These are phyloP conservation scores for Baorangia bicolor DNA, from an alignment of 768 basidiomycete genomes.

Conservation along the genomic window DNA sequence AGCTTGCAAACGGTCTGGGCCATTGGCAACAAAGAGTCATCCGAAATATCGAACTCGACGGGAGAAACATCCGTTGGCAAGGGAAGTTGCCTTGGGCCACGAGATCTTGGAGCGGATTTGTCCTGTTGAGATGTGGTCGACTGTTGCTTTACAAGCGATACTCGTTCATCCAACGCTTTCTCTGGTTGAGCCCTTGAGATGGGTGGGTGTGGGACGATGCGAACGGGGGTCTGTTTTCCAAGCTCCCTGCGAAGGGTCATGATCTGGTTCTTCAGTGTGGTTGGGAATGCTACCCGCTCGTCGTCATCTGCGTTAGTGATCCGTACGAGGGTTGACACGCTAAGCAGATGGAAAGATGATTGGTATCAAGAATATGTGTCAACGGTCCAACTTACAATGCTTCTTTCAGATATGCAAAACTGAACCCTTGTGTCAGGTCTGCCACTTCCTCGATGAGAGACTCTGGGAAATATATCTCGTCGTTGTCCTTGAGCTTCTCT, in stretches of 20 bases:
- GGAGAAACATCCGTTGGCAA: background rate
- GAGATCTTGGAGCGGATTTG: background rate
- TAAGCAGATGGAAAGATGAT: conserved; percentile 24
- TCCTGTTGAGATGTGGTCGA: background rate
- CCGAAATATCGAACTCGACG: background rate
- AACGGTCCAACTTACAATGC: conserved; percentile 61
- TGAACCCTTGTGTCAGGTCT: conserved; percentile 61
- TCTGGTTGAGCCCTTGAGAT: background rate
- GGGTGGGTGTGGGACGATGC: background rate
- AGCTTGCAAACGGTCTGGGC: background rate
- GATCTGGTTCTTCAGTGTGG: conserved; percentile 57
- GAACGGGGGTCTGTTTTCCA: conserved; percentile 38
- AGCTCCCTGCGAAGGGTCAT: conserved; percentile 63
- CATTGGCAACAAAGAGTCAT: background rate
- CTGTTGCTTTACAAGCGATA: background rate
- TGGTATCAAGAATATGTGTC: background rate
- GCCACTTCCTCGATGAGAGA: conserved; percentile 59
- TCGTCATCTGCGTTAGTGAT: conserved; percentile 52
- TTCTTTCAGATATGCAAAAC: conserved; percentile 88
- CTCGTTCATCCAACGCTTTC: background rate
- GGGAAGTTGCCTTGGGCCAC: background rate
- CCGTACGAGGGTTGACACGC: conserved; percentile 71
- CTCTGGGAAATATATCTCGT: conserved; percentile 66
- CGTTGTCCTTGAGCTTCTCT: conserved; percentile 63
- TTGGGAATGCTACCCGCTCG: conserved; percentile 50